A percentile compares a stretch with the other conserved stretches of the same genome.
Conservation (phyloP, 371 early-diverging fungal species). For the Dinochytrium kinnereticum region DNA sequence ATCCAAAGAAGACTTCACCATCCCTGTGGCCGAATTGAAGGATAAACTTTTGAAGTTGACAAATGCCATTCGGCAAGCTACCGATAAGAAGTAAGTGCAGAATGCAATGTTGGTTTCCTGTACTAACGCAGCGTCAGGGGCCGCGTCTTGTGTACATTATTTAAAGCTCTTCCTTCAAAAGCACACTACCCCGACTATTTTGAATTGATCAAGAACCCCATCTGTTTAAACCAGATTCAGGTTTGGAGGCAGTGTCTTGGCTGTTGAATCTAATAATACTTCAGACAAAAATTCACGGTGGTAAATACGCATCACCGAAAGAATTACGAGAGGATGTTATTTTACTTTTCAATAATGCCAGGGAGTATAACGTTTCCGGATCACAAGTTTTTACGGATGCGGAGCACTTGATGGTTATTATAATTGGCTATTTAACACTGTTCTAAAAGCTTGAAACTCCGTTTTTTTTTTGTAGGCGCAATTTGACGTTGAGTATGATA, state of each 20-base stretch:
- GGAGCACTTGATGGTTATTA: slow-evolving; percentile 32
- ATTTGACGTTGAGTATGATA: slow-evolving; percentile 16
- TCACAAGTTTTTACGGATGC: slow-evolving; percentile 80
- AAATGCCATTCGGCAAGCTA: slow-evolving; percentile 22
- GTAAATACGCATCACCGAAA: slow-evolving; percentile 57
- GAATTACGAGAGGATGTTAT: slow-evolving; percentile 70
- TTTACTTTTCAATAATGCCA: slow-evolving; percentile 76
- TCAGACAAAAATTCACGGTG: slow-evolving; percentile 34
- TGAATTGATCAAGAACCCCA: slow-evolving; percentile 61
- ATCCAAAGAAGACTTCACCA: slow-evolving; percentile 1
- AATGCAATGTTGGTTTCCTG: no score
- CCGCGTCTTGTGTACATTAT: slow-evolving; percentile 32
- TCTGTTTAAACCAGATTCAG: slow-evolving; percentile 52
- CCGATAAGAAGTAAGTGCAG: slow-evolving; percentile 9
- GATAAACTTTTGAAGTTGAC: slow-evolving; percentile 13
- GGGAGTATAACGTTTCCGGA: slow-evolving; percentile 73
- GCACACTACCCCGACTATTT: slow-evolving; percentile 62
- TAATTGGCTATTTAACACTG: neutral
- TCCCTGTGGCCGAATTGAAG: slow-evolving; percentile 18
- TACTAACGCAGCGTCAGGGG: slow-evolving; percentile 15
- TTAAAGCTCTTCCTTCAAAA: slow-evolving; percentile 43
- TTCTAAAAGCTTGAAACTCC: no score
- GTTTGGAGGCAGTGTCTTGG: no score
- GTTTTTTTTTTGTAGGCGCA: neutral
- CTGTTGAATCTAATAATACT: no score